Base-by-base conservation (phyloP, 805 yeast species). In the Candida vaughaniae region DNA sequence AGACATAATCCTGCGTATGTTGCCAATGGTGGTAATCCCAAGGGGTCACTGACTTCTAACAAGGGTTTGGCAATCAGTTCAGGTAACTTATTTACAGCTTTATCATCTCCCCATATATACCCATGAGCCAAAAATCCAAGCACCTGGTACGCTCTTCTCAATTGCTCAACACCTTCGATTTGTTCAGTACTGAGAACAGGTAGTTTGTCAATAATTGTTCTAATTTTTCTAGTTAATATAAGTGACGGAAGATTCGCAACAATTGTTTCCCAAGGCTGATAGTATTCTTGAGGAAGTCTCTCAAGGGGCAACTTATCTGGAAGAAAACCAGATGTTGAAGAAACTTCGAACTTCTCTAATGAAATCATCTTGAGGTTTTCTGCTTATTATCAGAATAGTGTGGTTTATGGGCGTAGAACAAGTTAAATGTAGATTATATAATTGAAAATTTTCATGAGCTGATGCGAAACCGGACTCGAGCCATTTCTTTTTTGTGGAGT, bases 1-100 rank as follows among this genome's bases (percentile, higher is more conserved):
- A 90, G 74, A 45, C 93, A 80, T 44, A 88, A 65, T 1, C 91
- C 85, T 3, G 97, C 87, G 56, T 88, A 91, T 0, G 96, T 86
- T 10, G 88, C 90, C 19, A 90, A 60, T 0, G 96, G 95, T 1
- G 96, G 96, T 11, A 90, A 65, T 16, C 84, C 81, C 43, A 91
- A 69, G 20, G 66, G 51, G 2, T 77, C 75, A 6, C 85, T 64
- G 0, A 79, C 76, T 31, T 61, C 62, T 2, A 85, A 46, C 64
- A 87, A 73, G 0, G 98, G 97, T 34, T 66, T 60, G 1, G 96
- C 82, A 16, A 90, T 52, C 43, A 76, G 78, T 32, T 55, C 62
- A 0, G 97, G 96, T 11, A 91, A 58, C 28, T 60, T 66, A 42
- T 83, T 81, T 9, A 63, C 58, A 12, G 95, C 84, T 31, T 59